Evolutionary conservation across 2,329 filamentous ascomycete genomes (phyloP), one percentile per base, ranked within the genome.

Genomic region (Zasmidium cellare): DNA sequence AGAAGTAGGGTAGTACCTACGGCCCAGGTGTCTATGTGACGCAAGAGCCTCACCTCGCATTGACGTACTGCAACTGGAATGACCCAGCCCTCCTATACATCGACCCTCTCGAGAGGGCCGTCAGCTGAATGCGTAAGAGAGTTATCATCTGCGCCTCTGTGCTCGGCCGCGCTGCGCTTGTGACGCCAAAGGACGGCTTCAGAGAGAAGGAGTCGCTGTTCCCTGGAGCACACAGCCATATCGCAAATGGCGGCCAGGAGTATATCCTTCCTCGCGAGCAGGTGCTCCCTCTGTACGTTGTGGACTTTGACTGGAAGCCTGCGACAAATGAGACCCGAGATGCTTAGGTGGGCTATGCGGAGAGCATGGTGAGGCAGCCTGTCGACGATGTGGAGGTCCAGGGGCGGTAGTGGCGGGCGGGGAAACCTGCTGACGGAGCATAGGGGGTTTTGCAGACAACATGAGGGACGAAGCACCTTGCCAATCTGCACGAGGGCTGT

Each of bases 11-110:
- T 14, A 35, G 24, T 20, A 51, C 23, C 18, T 51, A 35, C 49
- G 49, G 49, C 9, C 49, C 49, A 16, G 49, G 49, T 16, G 25
- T 51, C 23, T 51, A 51, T 28, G 49, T 53, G 2, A 53, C 18
- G 7, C 28, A 45, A 41, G 50, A 53, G 23, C n/a, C 31, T 18
- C n/a, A 53, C 31, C 31, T 45, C 16, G 50, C 50, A 14, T 11
- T 53, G 24, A 53, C 50, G 14, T 53, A 53, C 50, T 38, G 24
- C 31, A 44, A 53, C 31, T 53, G 50, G 50, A 9, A 22, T n/a
- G 14, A 44, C 18, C 9, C 9, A n/a, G 31, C 6, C 11, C 38
- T 41, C 3, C 28, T 44, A 2, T 2, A 38, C 18, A 22, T 53
- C 35, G 35, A 53, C 50, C 28, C 25, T 16, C 7, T 22, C 35